These are phyloP conservation scores for Zygoascus hellenicus DNA, from an alignment of 1,139 yeast genomes.

Conservation along the genomic window DNA sequence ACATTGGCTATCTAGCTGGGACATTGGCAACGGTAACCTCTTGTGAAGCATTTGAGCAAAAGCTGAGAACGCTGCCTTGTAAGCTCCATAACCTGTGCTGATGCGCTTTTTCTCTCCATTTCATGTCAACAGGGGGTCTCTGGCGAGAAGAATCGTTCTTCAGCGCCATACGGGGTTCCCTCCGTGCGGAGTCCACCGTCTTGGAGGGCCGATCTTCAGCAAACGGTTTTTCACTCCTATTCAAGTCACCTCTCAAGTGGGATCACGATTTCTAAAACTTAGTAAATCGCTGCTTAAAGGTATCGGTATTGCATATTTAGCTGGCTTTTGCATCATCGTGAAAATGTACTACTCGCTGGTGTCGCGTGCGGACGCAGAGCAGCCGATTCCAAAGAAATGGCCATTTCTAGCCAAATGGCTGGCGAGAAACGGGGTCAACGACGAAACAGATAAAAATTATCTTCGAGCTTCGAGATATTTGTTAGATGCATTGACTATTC, in stretches of 20 bases:
- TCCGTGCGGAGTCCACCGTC: too few species aligned
- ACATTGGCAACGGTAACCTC: too few species aligned
- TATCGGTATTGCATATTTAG: constrained; percentile 8
- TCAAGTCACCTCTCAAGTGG: not conserved
- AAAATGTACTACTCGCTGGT: constrained; percentile 1
- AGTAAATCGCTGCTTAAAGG: constrained; percentile 8
- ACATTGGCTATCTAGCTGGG: too few species aligned
- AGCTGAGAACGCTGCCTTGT: too few species aligned
- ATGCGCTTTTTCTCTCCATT: too few species aligned
- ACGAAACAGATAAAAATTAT: constrained; percentile 26
- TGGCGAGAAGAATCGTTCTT: too few species aligned
- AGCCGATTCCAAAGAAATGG: constrained; percentile 32
- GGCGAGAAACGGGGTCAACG: constrained; percentile 29
- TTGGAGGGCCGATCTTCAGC: too few species aligned
- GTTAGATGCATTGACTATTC: constrained; percentile 25
- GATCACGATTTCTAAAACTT: constrained; percentile 3
- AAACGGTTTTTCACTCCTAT: constrained; percentile 6
- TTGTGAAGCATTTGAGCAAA: too few species aligned
- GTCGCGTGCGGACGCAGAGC: constrained; percentile 24
- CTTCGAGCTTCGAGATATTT: constrained; percentile 21
- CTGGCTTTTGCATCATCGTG: not conserved
- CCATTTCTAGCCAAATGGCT: constrained; percentile 25
- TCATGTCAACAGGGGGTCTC: too few species aligned
- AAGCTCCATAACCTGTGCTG: too few species aligned
- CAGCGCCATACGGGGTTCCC: too few species aligned